Conservation (phyloP, 768 basidiomycete genomes). For the Termitomyces sp. region DNA sequence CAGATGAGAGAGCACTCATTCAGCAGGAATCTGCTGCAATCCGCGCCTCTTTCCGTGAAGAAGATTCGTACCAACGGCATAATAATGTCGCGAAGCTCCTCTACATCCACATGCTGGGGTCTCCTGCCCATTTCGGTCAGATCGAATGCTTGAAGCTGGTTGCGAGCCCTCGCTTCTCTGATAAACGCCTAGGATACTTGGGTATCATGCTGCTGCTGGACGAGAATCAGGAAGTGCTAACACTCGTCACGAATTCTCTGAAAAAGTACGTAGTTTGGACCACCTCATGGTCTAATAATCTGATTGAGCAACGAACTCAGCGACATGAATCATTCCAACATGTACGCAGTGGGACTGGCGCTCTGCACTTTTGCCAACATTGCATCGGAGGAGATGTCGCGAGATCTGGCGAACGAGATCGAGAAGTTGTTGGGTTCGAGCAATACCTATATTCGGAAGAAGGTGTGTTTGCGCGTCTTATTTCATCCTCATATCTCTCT, state of each 20-base stretch:
- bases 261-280: constrained; percentile 73
- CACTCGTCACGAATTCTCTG: constrained; percentile 94
- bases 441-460: constrained; percentile 98
- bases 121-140: constrained; percentile 98
- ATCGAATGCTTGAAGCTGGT: constrained; percentile 96
- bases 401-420: constrained; percentile 96
- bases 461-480: constrained; percentile 53
- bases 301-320: constrained; percentile 37
- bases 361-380: constrained; percentile 99
- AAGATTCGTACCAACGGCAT: constrained; percentile 92
- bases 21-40: constrained; percentile 98
- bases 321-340: constrained; percentile 99
- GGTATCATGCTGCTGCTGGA: constrained; percentile 98
- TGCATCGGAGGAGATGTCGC: constrained; percentile 98
- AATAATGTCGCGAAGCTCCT: constrained; percentile 98
- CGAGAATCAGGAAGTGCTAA: constrained; percentile 97
- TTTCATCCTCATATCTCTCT: neutral
- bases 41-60: constrained; percentile 94
- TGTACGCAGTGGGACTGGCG: constrained; percentile 97
- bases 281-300: neutral
- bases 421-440: constrained; percentile 96
- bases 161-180: constrained; percentile 91
- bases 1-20: constrained; percentile 95
- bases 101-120: constrained; percentile 99
- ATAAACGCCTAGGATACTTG: constrained; percentile 94